Base-by-base conservation (phyloP, 148 eudicot genomes). In the Suaeda aralocaspica region DNA sequence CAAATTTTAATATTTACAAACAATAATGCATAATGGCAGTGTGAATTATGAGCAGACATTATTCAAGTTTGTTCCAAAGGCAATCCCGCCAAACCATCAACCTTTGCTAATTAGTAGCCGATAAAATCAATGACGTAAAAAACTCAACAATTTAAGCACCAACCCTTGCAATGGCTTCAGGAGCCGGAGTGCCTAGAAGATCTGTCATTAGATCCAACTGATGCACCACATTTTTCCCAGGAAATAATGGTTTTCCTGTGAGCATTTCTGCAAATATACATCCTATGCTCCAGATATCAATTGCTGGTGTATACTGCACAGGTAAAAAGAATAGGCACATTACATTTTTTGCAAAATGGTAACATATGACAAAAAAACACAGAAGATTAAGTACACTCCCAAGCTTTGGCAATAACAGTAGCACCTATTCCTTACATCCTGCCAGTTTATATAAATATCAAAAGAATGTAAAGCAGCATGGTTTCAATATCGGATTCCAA, bases 251-350 rank as follows among this genome's bases (percentile, higher is more conserved):
- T 59, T 87, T 90, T 71, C 95, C 92, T 5, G 85, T 80, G 33
- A 93, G 84, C 83, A 93, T 85, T 84, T 93, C 98, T 6, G 96
- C 98, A 85, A 93, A 93, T 78, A 93, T 93, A 70, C 98, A 93
- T 65, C 98, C 98, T 81, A 93, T 88, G 82, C 98, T 93, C 96
- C 98, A 90, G 48, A 88, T 90, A 78, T 93, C 96, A 72, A 93
- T 82, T 45, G 92, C 98, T 30, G 95, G 96, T 55, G 98, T 93
- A 61, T 90, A 93, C 98, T 90, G 89, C 81, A 82, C 50, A 64
- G 66, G n/a, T 46, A 41, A 75, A 31, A 51, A 22, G n/a, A 11
- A 41, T 30, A 25, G n/a, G 64, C 50, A 63, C 18, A 13, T n/a
- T 9, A 49, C 31, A 62, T n/a, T n/a, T n/a, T n/a, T n/a, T n/a